Evolutionary conservation across 805 yeast genomes (phyloP), one percentile per base, ranked within the genome.

Genomic region (Ogataea chonburiensis): DNA sequence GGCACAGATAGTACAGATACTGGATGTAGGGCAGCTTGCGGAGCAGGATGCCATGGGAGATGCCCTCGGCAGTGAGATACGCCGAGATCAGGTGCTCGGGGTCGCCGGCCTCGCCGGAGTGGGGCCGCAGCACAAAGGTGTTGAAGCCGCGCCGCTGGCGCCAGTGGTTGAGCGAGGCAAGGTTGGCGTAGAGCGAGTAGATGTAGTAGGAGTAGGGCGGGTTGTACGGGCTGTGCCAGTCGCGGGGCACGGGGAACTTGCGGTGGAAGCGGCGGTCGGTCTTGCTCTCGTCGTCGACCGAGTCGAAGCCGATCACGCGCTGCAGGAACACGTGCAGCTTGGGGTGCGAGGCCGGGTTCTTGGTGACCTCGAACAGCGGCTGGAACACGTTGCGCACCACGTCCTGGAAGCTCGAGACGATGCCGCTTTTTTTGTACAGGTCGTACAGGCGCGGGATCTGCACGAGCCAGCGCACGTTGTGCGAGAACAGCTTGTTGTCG

Each of bases 41-140:
- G 56, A 93, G 69, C 43, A 91, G 62, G 37, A 93, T 94, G 40
- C 99, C 99, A 60, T 93, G 99, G 9, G 95, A 86, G 42, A 93
- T 93, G 34, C 95, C 86, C 55, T 91, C 94, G 1, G 97, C 80
- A 1, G 93, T 77, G 53, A 93, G 64, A 53, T 84, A 93, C 1
- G 98, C 89, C 33, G 89, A 75, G 28, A 89, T 86, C 55, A 94
- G 70, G 67, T 93, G 98, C 55, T 93, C 98, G 1, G 98, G 97
- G 56, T 93, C 98, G 42, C 99, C 99, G n/a, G 98, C 99, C 63
- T 93, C 99, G 46, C 99, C 99, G 50, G 96, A 86, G 61, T 93
- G 99, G 3, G 99, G 99, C 53, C 98, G 76, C 52, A 93, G 67
- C n/a, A 87, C 94, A 63, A 93, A 81, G 0, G 97, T 89, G 59